Conservation (phyloP, 2,329 filamentous ascomycete genomes). For the Diplodia mutila region DNA sequence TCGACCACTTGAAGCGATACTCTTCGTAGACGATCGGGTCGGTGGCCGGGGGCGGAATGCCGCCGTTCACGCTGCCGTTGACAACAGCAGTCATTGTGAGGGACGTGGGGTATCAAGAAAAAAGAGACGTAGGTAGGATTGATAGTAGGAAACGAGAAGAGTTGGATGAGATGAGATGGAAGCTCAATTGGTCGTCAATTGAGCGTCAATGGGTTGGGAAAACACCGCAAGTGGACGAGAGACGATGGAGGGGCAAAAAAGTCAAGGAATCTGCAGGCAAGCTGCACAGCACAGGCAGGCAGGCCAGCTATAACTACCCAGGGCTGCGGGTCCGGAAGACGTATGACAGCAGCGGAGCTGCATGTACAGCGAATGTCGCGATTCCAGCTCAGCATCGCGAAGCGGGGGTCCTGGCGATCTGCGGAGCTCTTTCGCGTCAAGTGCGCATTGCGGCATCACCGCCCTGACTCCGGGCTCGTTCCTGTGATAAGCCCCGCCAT, state of each 20-base stretch:
- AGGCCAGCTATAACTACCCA: constrained; percentile 8
- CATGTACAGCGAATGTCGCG: neutral
- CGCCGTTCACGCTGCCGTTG: neutral
- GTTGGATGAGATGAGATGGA: no score
- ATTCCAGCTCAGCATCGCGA: constrained; percentile 16
- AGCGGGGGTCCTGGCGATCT: constrained; percentile 3
- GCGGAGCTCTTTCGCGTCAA: neutral
- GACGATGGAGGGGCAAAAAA: neutral
- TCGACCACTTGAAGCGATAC: constrained; percentile 44
- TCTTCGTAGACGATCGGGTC: constrained; percentile 48
- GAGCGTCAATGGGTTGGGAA: neutral
- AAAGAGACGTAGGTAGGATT: neutral
- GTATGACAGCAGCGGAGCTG: neutral
- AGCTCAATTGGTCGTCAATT: constrained; percentile 2
- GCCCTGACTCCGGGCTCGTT: no score
- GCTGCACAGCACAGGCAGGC: neutral
- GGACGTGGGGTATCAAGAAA: neutral
- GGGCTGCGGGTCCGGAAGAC: neutral
- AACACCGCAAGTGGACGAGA: neutral
- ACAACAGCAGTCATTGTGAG: neutral
- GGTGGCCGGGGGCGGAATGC: constrained; percentile 27
- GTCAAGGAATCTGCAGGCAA: neutral
- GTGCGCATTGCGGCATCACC: neutral
- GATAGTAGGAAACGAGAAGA: neutral
- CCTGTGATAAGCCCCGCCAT: neutral